Percentiles rank a stretch among this genome's conserved stretches.
These are phyloP conservation scores for Sporothrix pallida DNA, from an alignment of 2,329 filamentous ascomycete species.

Conservation along the genomic window DNA sequence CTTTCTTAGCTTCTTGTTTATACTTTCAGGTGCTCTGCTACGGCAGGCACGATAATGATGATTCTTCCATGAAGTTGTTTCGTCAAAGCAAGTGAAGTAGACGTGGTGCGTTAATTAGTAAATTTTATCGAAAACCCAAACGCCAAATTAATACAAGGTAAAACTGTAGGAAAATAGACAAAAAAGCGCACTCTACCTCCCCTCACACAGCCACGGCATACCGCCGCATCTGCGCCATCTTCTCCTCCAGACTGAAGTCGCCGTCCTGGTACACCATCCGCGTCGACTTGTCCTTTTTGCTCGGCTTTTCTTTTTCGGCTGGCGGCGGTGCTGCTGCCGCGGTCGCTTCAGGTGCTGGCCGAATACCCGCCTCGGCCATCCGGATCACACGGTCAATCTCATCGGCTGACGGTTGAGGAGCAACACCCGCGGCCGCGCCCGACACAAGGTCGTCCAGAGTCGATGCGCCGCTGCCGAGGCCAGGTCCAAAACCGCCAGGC, in stretches of 20 bases:
- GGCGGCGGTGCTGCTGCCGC: constrained; percentile 44
- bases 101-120: background rate
- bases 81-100: background rate
- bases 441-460: constrained; percentile 57
- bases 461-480: constrained; percentile 43
- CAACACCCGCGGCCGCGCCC: constrained; percentile 42
- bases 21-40: background rate
- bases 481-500: constrained; percentile 39
- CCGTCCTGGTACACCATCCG: constrained; percentile 83
- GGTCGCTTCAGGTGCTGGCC: constrained; percentile 50
- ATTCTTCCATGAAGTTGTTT: background rate
- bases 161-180: background rate
- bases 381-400: constrained; percentile 70
- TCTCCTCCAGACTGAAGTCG: constrained; percentile 83
- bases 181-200: no score
- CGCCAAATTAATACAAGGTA: background rate
- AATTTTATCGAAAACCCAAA: constrained; percentile 13
- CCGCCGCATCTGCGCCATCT: constrained; percentile 77
- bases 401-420: constrained; percentile 52
- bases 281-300: constrained; percentile 58
- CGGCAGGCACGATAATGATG: background rate
- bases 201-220: constrained; percentile 58
- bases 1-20: constrained; percentile 10
- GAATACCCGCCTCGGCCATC: constrained; percentile 67
- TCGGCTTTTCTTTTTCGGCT: constrained; percentile 56